phyloP scores from a whole-genome alignment of 148 eudicot species.

The Silene uniflora region DNA sequence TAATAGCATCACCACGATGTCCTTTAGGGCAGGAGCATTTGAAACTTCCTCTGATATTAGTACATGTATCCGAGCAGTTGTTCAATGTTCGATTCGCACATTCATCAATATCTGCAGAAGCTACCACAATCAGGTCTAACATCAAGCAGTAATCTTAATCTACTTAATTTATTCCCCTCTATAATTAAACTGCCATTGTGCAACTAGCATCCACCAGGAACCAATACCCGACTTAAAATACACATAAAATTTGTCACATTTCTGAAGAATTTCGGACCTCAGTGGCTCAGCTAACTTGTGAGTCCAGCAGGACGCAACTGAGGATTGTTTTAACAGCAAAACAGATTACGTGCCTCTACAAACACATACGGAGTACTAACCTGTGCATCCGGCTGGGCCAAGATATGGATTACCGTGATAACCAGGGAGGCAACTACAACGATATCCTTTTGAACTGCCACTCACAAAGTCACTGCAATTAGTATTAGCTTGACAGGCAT shows the following conservation, averaged over 20 bases:
- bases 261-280: no score
- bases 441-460: slow-evolving; percentile 22
- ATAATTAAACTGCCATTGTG: no score
- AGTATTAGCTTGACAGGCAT: slow-evolving; percentile 25
- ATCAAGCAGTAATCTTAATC: neutral
- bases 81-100: neutral
- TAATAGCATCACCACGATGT: slow-evolving; percentile 7
- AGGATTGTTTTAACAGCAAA: no score
- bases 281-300: no score
- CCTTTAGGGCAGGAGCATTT: slow-evolving; percentile 21
- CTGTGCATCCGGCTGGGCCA: slow-evolving; percentile 13
- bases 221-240: no score
- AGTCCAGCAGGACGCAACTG: no score
- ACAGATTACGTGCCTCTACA: no score
- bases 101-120: slow-evolving; percentile 18
- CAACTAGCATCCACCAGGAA: no score
- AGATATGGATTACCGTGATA: slow-evolving; percentile 21
- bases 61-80: slow-evolving; percentile 16
- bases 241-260: no score
- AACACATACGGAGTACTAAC: neutral
- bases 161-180: no score
- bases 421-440: slow-evolving; percentile 24
- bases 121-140: neutral
- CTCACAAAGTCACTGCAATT: slow-evolving; percentile 15
- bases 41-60: slow-evolving; percentile 4